phyloP scores from a whole-genome alignment of 2,329 filamentous ascomycete genomes.

The Sporothrix luriei region DNA sequence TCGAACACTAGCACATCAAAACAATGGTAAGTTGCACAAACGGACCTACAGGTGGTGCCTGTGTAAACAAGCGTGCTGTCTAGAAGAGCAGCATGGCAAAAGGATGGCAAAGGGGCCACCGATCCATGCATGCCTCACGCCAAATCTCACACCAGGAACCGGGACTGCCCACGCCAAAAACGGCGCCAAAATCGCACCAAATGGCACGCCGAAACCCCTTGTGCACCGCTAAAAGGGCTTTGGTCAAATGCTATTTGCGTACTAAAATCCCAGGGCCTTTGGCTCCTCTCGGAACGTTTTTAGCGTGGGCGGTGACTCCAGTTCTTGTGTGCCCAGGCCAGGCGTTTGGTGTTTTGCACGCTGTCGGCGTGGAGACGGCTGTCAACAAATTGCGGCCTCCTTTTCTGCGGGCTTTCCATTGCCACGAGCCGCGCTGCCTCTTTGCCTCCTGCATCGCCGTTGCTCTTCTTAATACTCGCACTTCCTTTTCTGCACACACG shows the following conservation, averaged over 20 bases:
- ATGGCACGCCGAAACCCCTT: neutral
- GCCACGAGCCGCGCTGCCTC: slow-evolving; percentile 1
- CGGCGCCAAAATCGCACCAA: slow-evolving; percentile 29
- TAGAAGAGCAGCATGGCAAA: neutral
- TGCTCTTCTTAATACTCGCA: neutral
- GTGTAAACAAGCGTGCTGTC: slow-evolving; percentile 25
- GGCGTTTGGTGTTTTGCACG: slow-evolving; percentile 11
- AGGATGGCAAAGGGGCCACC: neutral
- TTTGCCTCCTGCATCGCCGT: neutral
- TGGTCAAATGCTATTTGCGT: slow-evolving; percentile 2
- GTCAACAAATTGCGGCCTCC: slow-evolving; percentile 25
- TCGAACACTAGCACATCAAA: slow-evolving; percentile 19
- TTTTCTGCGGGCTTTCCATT: slow-evolving; percentile 16
- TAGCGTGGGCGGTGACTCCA: slow-evolving; percentile 24
- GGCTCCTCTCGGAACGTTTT: neutral
- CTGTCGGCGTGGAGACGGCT: slow-evolving; percentile 15
- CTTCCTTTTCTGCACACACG: neutral
- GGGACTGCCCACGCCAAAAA: slow-evolving; percentile 22
- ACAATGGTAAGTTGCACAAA: slow-evolving; percentile 30
- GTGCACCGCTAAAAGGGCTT: slow-evolving; percentile 25
- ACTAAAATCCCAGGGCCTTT: slow-evolving; percentile 25
- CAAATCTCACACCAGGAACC: slow-evolving; percentile 5
- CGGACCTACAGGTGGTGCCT: slow-evolving; percentile 24
- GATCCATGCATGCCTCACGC: neutral
- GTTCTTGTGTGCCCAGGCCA: neutral